A percentile compares a stretch with the other conserved stretches of the same genome.
These are phyloP conservation scores for Ceraceosorus guamensis DNA, from an alignment of 1,284 basidiomycete genomes.

Conservation along the genomic window DNA sequence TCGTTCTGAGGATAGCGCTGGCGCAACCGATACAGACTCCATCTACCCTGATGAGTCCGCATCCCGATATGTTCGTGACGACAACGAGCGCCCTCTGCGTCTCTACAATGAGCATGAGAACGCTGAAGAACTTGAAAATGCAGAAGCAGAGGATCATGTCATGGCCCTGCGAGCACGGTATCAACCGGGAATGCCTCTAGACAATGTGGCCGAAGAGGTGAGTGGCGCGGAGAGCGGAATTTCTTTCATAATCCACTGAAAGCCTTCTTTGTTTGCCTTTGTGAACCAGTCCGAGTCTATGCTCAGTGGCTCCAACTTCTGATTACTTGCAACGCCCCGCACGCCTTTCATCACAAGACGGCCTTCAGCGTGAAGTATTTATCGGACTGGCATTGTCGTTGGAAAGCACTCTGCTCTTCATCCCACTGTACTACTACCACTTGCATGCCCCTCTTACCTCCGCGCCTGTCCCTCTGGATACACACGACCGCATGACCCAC, in stretches of 20 bases:
- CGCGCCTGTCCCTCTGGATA: too few relatives aligned
- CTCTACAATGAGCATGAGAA: background rate
- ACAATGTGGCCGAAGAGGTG: conserved; percentile 33
- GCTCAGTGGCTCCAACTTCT: background rate
- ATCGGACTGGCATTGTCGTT: too few relatives aligned
- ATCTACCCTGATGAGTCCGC: conserved; percentile 40
- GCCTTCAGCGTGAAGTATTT: too few relatives aligned
- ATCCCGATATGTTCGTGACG: conserved; percentile 17
- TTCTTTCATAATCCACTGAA: background rate
- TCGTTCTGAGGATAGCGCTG: conserved; percentile 6
- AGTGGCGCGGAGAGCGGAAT: background rate
- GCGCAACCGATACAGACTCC: conserved; percentile 17
- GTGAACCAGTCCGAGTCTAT: background rate
- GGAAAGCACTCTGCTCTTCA: too few relatives aligned
- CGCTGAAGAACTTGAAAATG: conserved; percentile 6
- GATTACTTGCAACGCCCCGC: too few relatives aligned
- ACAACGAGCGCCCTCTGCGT: background rate
- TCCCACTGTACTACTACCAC: too few relatives aligned
- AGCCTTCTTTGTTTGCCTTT: too few relatives aligned
- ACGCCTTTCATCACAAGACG: too few relatives aligned
- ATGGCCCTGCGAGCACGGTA: conserved; percentile 22
- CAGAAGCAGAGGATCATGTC: conserved; percentile 13
- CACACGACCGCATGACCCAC: too few relatives aligned
- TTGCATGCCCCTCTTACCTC: too few relatives aligned
- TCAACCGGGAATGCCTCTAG: conserved; percentile 38